Evolutionary conservation across 352 stramenopile species (phyloP).

Genomic region (Elongisporangium prolatum): DNA sequence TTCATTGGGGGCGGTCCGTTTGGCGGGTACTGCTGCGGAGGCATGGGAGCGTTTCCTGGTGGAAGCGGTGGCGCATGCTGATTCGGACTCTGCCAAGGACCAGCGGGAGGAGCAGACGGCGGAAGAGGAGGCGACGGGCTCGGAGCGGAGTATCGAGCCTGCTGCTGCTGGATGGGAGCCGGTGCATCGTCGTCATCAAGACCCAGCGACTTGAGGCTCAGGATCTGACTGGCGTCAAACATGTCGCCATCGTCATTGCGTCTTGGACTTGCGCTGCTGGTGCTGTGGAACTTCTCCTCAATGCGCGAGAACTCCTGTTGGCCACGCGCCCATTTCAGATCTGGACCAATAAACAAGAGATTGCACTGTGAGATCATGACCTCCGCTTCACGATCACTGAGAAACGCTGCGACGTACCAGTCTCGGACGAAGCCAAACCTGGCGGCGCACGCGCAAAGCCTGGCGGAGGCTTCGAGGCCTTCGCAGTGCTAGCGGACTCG

Average conservation of each 20-base stretch:
- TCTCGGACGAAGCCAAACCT: constrained; percentile 48
- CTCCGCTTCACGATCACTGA: not conserved
- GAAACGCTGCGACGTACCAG: constrained; percentile 5
- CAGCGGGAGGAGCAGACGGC: constrained; percentile 4
- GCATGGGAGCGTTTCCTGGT: constrained; percentile 11
- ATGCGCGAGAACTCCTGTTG: constrained; percentile 70
- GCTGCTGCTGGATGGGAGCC: constrained; percentile 12
- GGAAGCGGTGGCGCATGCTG: constrained; percentile 16
- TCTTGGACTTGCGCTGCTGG: not conserved
- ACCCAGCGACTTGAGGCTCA: constrained; percentile 52
- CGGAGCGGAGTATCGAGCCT: constrained; percentile 1
- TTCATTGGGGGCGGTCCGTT: constrained; percentile 26
- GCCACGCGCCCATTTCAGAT: constrained; percentile 77
- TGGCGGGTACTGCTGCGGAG: constrained; percentile 19
- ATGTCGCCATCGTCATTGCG: constrained; percentile 42
- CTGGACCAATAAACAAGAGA: constrained; percentile 8
- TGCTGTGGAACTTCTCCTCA: constrained; percentile 39
- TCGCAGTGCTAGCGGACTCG: constrained; percentile 14
- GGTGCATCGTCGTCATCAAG: constrained; percentile 65
- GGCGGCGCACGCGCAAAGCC: constrained; percentile 52
- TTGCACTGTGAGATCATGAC: not conserved
- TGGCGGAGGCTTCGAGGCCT: constrained; percentile 31
- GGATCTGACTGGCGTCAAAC: constrained; percentile 63
- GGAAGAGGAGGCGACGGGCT: constrained; percentile 15
- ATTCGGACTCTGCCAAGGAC: constrained; percentile 11